Evolutionary conservation across 805 yeast genomes (phyloP), one percentile per base, ranked within the genome.

Genomic region (Kuraishia capsulata): DNA sequence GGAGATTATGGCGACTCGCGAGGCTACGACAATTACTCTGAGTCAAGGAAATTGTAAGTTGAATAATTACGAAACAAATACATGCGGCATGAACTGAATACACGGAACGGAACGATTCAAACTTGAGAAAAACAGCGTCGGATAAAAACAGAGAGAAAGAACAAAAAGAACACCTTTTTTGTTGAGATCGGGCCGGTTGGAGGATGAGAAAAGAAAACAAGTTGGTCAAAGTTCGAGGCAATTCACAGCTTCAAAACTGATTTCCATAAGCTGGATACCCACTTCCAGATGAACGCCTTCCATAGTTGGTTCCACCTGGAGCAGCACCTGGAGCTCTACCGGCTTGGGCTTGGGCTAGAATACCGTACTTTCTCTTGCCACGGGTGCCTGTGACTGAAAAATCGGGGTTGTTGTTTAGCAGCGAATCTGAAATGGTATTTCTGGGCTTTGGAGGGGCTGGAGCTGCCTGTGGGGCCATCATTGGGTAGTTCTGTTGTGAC

Each of bases 381-480:
- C 20, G 16, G 16, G 16, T 44, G 9, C 44, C 47, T n/a, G 47
- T 51, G 9, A 54, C 14, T 31, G 44, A 52, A 46, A 73, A 71
- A 45, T 73, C 76, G 20, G 78, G 78, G 45, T 71, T 73, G 38
- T 64, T 62, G 30, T 64, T 60, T 39, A 74, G 51, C 41, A 71
- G 48, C 36, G 62, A 48, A 37, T 69, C 76, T 1, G 74, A 54
- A 11, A 66, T 50, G 33, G 55, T 50, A 55, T 51, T 48, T 30
- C 39, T 40, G 34, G 20, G 39, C 32, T 23, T 39, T 25, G 39
- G 23, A 21, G 32, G 39, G 14, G 44, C 48, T 23, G 48, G 53
- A 11, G 42, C 48, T 18, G 43, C 49, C 5, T 38, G 42, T 29
- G 31, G 50, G 39, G 6, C 31, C 14, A 13, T 6, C 26, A 23